Evolutionary conservation across 257 asterid genomes (phyloP), one percentile per base, ranked within the genome.

Genomic region (Penstemon barbatus): DNA sequence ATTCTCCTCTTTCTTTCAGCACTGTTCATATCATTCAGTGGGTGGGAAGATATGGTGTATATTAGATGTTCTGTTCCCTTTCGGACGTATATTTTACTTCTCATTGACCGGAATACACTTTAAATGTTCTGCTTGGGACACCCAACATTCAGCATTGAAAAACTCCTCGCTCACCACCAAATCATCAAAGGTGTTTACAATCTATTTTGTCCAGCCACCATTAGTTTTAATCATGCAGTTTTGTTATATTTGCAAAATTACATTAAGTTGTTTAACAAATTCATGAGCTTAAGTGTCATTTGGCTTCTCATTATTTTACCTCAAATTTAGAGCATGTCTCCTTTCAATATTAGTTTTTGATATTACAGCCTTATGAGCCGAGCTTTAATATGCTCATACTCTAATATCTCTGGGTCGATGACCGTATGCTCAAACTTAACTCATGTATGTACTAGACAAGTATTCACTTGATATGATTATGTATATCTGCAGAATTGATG

Each of bases 401-500:
- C 33, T 25, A 25, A 25, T 25, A 25, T 25, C 33, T 25, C 33
- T 1, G 33, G 33, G 33, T 25, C 33, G 33, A 25, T 25, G 33
- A 25, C 33, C 33, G 2, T 25, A 25, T 25, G 33, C 33, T 25
- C 33, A 25, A 25, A 25, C 33, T 25, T 2, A 25, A 25, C 15
- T 60, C 51, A 18, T 60, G 65, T 60, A 39, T 41, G 13, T 41
- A 60, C 45, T 2, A 38, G 38, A 60, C 4, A 55, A 4, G 8
- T 9, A 8, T 38, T 52, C 7, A 6, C 6, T 42, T n/a, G 10
- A 41, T 46, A 5, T 43, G 19, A 65, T 58, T 18, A 18, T 42
- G 15, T 53, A n/a, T 46, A 68, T 66, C 8, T 77, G 83, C 79
- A 87, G 95, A 74, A 63, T 78, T 7, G 91, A 87, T 65, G 95